Conservation (phyloP, 805 yeast genomes). For the Saccharomycopsis fermentans region DNA sequence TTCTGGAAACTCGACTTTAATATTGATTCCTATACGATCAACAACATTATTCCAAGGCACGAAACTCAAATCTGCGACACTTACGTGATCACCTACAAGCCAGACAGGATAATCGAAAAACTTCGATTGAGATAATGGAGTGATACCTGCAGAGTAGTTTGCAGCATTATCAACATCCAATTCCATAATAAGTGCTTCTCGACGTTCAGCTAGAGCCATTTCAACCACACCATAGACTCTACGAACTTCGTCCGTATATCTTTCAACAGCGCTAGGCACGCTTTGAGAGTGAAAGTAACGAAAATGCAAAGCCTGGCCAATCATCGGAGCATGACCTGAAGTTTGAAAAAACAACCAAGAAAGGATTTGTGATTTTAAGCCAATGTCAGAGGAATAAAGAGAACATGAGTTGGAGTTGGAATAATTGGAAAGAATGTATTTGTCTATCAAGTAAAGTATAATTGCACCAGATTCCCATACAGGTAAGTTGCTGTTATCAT, state of each 20-base stretch:
- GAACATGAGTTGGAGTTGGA: conserved; percentile 49
- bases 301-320: conserved; percentile 93
- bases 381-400: conserved; percentile 68
- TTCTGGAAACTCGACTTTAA: conserved; percentile 84
- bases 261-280: conserved; percentile 80
- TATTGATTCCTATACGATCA: conserved; percentile 81
- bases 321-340: conserved; percentile 97
- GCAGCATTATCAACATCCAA: conserved; percentile 81
- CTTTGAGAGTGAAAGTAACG: conserved; percentile 80
- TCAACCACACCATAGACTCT: conserved; percentile 90
- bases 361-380: conserved; percentile 74
- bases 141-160: conserved; percentile 77
- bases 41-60: conserved; percentile 97
- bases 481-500: conserved; percentile 64
- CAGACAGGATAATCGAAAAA: conserved; percentile 91
- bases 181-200: conserved; percentile 86
- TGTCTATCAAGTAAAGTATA: conserved; percentile 68
- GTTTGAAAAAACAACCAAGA: conserved; percentile 94
- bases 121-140: conserved; percentile 74
- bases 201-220: conserved; percentile 86
- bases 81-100: conserved; percentile 77
- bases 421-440: conserved; percentile 44
- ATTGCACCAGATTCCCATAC: conserved; percentile 96
- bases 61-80: conserved; percentile 85
- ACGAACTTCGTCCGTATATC: conserved; percentile 87